A percentile compares a stretch with the other conserved stretches of the same genome.
Evolutionary conservation across 2,329 filamentous ascomycete species (phyloP).

Genomic region (Ophiocordyceps robertsii): DNA sequence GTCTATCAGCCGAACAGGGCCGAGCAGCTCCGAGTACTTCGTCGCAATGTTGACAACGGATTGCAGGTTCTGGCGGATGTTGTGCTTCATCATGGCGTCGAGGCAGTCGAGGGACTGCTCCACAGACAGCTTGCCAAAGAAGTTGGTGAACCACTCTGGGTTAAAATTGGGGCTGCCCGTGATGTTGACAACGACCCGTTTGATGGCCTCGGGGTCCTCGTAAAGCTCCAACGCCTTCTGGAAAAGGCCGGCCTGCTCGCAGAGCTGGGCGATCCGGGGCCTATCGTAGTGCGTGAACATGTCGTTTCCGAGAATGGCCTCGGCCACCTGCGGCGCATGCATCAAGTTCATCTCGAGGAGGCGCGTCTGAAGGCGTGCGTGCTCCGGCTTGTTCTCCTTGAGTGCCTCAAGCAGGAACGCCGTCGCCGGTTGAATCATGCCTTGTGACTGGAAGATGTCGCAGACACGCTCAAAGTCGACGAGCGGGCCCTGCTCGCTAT

Average conservation of each 20-base stretch:
- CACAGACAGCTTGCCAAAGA: conserved; percentile 88
- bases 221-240: conserved; percentile 90
- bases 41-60: conserved; percentile 91
- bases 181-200: conserved; percentile 78
- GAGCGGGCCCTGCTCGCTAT: conserved; percentile 73
- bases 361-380: conserved; percentile 84
- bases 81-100: conserved; percentile 90
- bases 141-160: conserved; percentile 80
- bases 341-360: conserved; percentile 96
- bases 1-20: conserved; percentile 76
- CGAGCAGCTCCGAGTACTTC: conserved; percentile 93
- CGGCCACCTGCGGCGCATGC: conserved; percentile 92
- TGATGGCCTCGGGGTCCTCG: conserved; percentile 78
- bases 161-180: conserved; percentile 73
- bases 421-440: conserved; percentile 94
- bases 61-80: conserved; percentile 94
- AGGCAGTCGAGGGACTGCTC: conserved; percentile 90
- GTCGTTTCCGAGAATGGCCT: conserved; percentile 93
- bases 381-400: conserved; percentile 88
- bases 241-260: conserved; percentile 79
- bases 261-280: conserved; percentile 73
- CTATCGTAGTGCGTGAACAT: conserved; percentile 99
- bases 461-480: conserved; percentile 91
- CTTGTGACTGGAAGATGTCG: conserved; percentile 95
- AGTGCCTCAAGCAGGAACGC: conserved; percentile 95